Evolutionary conservation across 495 filamentous ascomycete genomes (phyloP), one percentile per base, ranked within the genome.

Genomic region (Podospora anserina): DNA sequence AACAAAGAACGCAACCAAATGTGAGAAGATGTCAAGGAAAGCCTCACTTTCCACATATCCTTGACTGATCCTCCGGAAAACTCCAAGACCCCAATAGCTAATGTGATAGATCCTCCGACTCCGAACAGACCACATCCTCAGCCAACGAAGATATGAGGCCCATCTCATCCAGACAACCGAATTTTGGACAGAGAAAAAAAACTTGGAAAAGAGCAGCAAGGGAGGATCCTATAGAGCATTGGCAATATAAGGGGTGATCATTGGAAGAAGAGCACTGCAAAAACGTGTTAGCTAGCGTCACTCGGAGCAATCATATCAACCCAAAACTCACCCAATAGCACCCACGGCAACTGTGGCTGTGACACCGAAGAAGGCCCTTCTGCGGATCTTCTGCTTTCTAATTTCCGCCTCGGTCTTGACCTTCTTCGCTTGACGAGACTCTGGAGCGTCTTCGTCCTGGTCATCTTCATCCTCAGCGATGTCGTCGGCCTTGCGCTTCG

Each of bases 401-500:
- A 97, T 75, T 77, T 94, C 89, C 19, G 89, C 86, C 56, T 93
- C 82, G 11, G 91, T 85, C 81, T 89, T 91, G 18, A 87, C 86
- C 74, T 87, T 92, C 89, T 96, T 97, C 0, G 85, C 81, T 26
- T 82, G 84, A 15, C 82, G 83, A 23, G 82, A 81, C 63, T 85
- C 86, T n/a, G 83, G 85, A 39, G 85, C 86, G 7, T 85, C 83
- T 56, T 80, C 82, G 5, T 73, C 70, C 39, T 77, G 79, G 15
- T 75, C 71, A 39, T 80, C 81, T 19, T 79, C 75, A 16, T 76
- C 81, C 32, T 82, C 75, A 26, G 82, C 81, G 18, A 93, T 81
- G 32, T 96, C 93, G 13, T 90, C 90, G 0, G 86, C 87, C 82
- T 97, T 97, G 71, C 95, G 88, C 85, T 98, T 98, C 63, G 79